These are phyloP conservation scores for Saccharomycopsis malanga DNA, from an alignment of 805 yeast species.

Conservation along the genomic window DNA sequence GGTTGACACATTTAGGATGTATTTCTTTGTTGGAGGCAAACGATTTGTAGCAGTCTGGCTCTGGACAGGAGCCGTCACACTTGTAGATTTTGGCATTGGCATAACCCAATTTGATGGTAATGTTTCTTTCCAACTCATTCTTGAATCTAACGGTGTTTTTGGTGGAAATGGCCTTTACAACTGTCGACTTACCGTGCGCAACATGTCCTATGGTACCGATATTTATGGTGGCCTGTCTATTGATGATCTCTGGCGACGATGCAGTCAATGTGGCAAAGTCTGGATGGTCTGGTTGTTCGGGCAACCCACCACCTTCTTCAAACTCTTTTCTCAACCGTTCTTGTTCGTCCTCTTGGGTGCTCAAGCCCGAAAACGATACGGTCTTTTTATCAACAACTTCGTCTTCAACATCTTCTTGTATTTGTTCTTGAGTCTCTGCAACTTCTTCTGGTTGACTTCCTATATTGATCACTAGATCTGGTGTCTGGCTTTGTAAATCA, in stretches of 20 bases:
- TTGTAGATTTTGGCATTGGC: slow-evolving; percentile 98
- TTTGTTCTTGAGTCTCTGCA: slow-evolving; percentile 38
- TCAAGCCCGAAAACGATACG: slow-evolving; percentile 83
- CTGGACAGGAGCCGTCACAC: slow-evolving; percentile 82
- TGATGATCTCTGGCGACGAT: slow-evolving; percentile 88
- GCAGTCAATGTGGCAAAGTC: slow-evolving; percentile 80
- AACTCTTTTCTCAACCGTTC: slow-evolving; percentile 64
- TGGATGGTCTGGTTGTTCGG: slow-evolving; percentile 90
- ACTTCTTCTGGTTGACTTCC: slow-evolving; percentile 42
- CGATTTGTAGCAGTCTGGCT: slow-evolving; percentile 92
- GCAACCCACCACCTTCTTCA: slow-evolving; percentile 97
- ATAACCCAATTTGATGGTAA: slow-evolving; percentile 96
- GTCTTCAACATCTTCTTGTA: slow-evolving; percentile 26
- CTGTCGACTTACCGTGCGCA: slow-evolving; percentile 92
- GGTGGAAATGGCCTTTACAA: slow-evolving; percentile 93
- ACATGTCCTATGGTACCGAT: slow-evolving; percentile 97
- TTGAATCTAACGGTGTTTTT: slow-evolving; percentile 99
- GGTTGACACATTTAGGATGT: slow-evolving; percentile 82
- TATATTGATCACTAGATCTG: slow-evolving; percentile 66
- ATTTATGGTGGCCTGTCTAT: slow-evolving; percentile 97
- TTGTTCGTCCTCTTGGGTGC: slow-evolving; percentile 68
- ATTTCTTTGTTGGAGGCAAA: slow-evolving; percentile 94
- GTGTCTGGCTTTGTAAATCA: slow-evolving; percentile 78
- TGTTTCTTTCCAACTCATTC: slow-evolving; percentile 97
- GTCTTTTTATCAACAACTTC: slow-evolving; percentile 35